A percentile compares a stretch with the other conserved stretches of the same genome.
These are phyloP conservation scores for Alternaria consortialis DNA, from an alignment of 2,329 filamentous ascomycete genomes.

Conservation along the genomic window DNA sequence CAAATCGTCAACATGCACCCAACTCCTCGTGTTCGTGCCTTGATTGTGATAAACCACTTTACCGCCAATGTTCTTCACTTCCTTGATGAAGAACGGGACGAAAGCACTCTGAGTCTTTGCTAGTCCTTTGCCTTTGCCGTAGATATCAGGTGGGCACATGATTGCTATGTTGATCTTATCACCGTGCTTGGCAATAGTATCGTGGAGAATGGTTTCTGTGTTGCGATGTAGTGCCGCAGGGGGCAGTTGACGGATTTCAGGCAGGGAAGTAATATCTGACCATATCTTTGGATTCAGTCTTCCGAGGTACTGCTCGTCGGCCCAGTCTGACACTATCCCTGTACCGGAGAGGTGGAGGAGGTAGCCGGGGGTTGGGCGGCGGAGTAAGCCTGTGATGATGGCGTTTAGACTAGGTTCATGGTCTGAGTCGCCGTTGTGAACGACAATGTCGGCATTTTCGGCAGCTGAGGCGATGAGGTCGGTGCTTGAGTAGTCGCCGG, in stretches of 20 bases:
- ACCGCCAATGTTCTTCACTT: constrained; percentile 53
- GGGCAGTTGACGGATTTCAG: constrained; percentile 63
- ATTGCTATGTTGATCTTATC: constrained; percentile 58
- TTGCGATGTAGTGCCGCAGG: constrained; percentile 68
- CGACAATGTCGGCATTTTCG: constrained; percentile 60
- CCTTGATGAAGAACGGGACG: constrained; percentile 52
- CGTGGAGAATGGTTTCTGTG: constrained; percentile 73
- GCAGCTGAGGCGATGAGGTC: constrained; percentile 57
- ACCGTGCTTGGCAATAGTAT: constrained; percentile 50
- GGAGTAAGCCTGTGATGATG: constrained; percentile 61
- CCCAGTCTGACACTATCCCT: constrained; percentile 60
- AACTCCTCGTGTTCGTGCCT: constrained; percentile 65
- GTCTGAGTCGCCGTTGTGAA: constrained; percentile 47
- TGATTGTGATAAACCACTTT: constrained; percentile 61
- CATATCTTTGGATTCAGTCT: constrained; percentile 56
- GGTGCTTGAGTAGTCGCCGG: constrained; percentile 59
- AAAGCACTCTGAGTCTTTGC: constrained; percentile 56
- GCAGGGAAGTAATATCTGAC: constrained; percentile 64
- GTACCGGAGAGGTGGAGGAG: constrained; percentile 65
- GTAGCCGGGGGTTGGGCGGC: constrained; percentile 55
- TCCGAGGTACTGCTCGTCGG: constrained; percentile 42
- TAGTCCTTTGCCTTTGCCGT: constrained; percentile 65
- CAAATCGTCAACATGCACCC: constrained; percentile 68
- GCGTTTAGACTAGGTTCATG: constrained; percentile 51
- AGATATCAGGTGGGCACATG: constrained; percentile 72